Evolutionary conservation across 164 flowering plant species (phyloP), one percentile per base, ranked within the genome.

Genomic region (Piper longum): DNA sequence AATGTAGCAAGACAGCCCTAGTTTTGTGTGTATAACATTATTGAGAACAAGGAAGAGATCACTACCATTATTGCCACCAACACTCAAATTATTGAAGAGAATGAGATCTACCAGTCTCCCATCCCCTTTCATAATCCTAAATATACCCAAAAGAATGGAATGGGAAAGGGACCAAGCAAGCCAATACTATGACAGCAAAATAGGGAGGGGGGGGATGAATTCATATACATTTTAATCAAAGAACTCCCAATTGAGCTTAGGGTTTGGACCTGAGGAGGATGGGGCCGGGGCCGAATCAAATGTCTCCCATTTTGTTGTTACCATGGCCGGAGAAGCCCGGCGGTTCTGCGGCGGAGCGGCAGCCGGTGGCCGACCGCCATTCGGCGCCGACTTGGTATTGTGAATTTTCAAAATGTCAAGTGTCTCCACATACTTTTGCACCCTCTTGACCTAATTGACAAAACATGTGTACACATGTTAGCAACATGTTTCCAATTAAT

Each of bases 231-330:
- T 69, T 26, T 62, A 74, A 52, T 77, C 74, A 40, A 77, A 77
- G 39, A 74, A 65, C 62, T 74, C 80, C 80, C 80, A 77, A 48
- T 70, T 69, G 40, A 65, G 67, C 71, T 72, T 74, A 52, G 44
- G 13, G 43, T 51, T 4, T 41, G 70, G 61, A 19, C 59, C 56
- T 36, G 70, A 57, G 56, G 73, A 44, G 5, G 71, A 62, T 17
- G 74, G 57, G 6, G 75, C 36, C 19, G 68, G 65, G 2, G 63
- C 62, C 8, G 57, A 57, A 57, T 75, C 78, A 18, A 75, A 75
- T 4, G 73, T 88, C 72, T 90, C 97, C 97, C 97, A 90, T 67
- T 85, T 71, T 36, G 96, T 86, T n/a, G 92, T 82, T 11, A 83
- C 79, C 4, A 83, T 83, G 2, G 81, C 89, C 3, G 80, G 36